Conservation (phyloP, 2,329 filamentous ascomycete species). For the Passalora sequoiae region DNA sequence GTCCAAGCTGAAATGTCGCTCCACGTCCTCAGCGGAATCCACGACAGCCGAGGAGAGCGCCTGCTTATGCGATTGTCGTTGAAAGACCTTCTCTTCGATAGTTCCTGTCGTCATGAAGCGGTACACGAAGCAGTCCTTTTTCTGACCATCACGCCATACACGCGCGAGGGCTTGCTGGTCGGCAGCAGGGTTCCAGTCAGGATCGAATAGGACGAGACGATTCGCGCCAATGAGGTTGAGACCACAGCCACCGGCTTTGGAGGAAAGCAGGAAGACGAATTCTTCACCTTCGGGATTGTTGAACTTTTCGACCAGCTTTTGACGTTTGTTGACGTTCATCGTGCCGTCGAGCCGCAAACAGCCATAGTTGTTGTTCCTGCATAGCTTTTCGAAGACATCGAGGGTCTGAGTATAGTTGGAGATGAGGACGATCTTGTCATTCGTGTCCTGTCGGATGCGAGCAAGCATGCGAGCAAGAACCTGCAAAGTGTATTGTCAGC, state of each 20-base stretch:
- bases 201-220: constrained; percentile 90
- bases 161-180: constrained; percentile 95
- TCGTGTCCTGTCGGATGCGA: constrained; percentile 89
- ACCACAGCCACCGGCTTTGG: constrained; percentile 93
- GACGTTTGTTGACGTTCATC: constrained; percentile 95
- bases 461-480: constrained; percentile 94
- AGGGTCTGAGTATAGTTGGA: constrained; percentile 97
- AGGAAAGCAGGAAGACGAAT: constrained; percentile 92
- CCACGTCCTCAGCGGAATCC: constrained; percentile 92
- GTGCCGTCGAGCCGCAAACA: constrained; percentile 86
- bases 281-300: constrained; percentile 87
- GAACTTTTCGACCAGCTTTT: constrained; percentile 96
- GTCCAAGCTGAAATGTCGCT: constrained; percentile 91
- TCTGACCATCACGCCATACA: constrained; percentile 98
- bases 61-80: constrained; percentile 96
- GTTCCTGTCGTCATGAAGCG: constrained; percentile 98
- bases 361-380: constrained; percentile 77
- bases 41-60: constrained; percentile 94
- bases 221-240: constrained; percentile 94
- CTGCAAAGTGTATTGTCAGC: no score
- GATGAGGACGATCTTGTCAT: constrained; percentile 98
- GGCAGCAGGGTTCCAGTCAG: constrained; percentile 90
- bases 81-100: constrained; percentile 99
- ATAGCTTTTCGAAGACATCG: constrained; percentile 88
- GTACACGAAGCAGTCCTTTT: constrained; percentile 99